Percentiles rank a stretch among this genome's conserved stretches.
Conservation (phyloP, 352 stramenopile genomes). For the Phytophthora crassamura region DNA sequence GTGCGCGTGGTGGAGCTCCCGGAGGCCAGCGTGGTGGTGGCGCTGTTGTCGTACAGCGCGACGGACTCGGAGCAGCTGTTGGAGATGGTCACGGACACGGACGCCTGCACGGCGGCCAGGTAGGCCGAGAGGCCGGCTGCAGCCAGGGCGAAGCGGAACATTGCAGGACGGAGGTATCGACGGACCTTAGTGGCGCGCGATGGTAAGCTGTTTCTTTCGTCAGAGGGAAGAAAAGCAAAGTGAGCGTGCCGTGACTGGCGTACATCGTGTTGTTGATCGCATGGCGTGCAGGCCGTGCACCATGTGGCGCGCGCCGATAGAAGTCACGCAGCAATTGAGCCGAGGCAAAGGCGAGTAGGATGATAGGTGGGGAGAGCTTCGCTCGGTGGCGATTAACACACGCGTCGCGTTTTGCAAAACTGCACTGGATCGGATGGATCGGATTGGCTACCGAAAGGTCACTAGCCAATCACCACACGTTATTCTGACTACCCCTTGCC, state of each 20-base stretch:
- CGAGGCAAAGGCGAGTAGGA: constrained; percentile 24
- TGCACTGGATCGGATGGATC: background rate
- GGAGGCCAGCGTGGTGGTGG: constrained; percentile 41
- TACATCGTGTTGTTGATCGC: constrained; percentile 23
- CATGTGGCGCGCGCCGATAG: constrained; percentile 25
- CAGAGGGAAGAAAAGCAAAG: constrained; percentile 36
- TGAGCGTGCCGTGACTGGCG: constrained; percentile 21
- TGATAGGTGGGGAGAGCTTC: constrained; percentile 28
- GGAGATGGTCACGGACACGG: constrained; percentile 46
- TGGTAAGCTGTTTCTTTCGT: constrained; percentile 26
- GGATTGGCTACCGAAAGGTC: constrained; percentile 23
- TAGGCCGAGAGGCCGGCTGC: constrained; percentile 26
- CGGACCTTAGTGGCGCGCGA: constrained; percentile 16
- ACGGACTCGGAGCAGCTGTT: constrained; percentile 58
- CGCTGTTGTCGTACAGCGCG: constrained; percentile 68
- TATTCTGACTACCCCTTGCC: constrained; percentile 6
- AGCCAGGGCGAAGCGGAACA: constrained; percentile 32
- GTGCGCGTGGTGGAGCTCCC: constrained; percentile 48
- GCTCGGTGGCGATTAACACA: constrained; percentile 10
- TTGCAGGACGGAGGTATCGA: constrained; percentile 24
- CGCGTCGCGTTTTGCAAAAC: constrained; percentile 12
- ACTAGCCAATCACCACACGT: constrained; percentile 5
- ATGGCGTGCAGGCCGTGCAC: constrained; percentile 15
- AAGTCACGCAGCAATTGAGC: constrained; percentile 10
- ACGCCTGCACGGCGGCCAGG: constrained; percentile 33